These are phyloP conservation scores for Ajuga reptans DNA, from an alignment of 305 asterid species.

Conservation along the genomic window DNA sequence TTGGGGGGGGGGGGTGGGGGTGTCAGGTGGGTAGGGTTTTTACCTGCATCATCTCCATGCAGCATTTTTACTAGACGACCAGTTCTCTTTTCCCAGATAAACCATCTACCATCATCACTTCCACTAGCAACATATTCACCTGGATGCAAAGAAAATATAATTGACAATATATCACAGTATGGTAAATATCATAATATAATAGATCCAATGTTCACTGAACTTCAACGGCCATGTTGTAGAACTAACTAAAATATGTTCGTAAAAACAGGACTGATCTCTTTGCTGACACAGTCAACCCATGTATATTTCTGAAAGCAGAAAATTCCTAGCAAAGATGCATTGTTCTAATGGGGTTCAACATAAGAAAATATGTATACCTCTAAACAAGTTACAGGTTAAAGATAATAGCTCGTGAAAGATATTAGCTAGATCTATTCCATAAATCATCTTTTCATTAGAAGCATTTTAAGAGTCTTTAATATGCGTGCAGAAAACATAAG, in stretches of 20 bases:
- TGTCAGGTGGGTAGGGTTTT: not conserved
- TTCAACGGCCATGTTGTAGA: slow-evolving; percentile 5
- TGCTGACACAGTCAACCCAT: not conserved
- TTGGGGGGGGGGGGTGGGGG: not conserved
- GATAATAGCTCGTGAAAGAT: not conserved
- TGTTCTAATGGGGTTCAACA: not conserved
- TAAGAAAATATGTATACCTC: not conserved
- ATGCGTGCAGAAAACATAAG: not conserved
- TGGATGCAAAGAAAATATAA: slow-evolving; percentile 27
- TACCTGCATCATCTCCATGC: slow-evolving; percentile 90
- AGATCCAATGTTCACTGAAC: not conserved
- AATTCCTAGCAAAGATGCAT: not conserved
- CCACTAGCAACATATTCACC: slow-evolving; percentile 95
- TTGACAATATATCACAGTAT: not conserved
- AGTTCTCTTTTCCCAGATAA: slow-evolving; percentile 89
- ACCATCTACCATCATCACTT: slow-evolving; percentile 98
- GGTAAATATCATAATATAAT: slow-evolving; percentile 10
- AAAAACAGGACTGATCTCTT: not conserved
- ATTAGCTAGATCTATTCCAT: not conserved
- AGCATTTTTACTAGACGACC: slow-evolving; percentile 86
- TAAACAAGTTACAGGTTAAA: too few relatives aligned
- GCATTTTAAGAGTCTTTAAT: not conserved
- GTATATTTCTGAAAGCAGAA: not conserved
- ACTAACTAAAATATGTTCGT: not conserved
- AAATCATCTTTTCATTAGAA: not conserved